Base-by-base conservation (phyloP, 1,284 basidiomycete genomes). In the Irpex sp. region DNA sequence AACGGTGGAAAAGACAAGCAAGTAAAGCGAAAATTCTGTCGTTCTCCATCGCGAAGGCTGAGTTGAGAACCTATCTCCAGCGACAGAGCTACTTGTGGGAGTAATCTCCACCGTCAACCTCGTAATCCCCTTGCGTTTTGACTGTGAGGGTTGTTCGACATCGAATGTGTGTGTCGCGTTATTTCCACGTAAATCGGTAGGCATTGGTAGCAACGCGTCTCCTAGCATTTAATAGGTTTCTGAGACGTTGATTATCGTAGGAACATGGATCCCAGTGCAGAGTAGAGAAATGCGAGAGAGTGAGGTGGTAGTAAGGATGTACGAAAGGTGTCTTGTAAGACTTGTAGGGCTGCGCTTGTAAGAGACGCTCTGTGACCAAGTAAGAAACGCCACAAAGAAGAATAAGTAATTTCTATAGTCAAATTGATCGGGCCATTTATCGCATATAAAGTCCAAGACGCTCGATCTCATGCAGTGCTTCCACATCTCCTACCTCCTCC, bases 1-100 rank as follows among this genome's bases (percentile, higher is more conserved):
- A 11, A 84, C 87, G 21, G 91, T 59, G 13, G 78, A 72, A 46
- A 89, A 86, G 1, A 89, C 79, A 31, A 88, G 65, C 64, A 82
- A 87, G 77, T 98, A 98, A 59, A 91, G 70, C 64, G 84, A 79
- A 78, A 97, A 98, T 75, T 98, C 97, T 15, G 78, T 75, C 0
- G 94, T 92, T 55, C 76, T 77, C 97, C 96, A 98, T 77, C 92
- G 75, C 33, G 86, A 67, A 5, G 75, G 74, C 53, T 69, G 72
- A 21, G 61, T 46, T 5, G 62, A 63, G 6, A 59, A 56, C 62
- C 64, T 63, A 57, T 65, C 69, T 70, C 65, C 63, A 5, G 33
- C 4, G 9, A 13, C 63, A 15, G 73, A 50, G 56, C 51, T 75
- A 61, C 71, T 72, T 0, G 79, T 75, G 17, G 77, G 71, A 3